Evolutionary conservation across 371 early-diverging fungal species (phyloP).

Genomic region (Mucor piriformis): DNA sequence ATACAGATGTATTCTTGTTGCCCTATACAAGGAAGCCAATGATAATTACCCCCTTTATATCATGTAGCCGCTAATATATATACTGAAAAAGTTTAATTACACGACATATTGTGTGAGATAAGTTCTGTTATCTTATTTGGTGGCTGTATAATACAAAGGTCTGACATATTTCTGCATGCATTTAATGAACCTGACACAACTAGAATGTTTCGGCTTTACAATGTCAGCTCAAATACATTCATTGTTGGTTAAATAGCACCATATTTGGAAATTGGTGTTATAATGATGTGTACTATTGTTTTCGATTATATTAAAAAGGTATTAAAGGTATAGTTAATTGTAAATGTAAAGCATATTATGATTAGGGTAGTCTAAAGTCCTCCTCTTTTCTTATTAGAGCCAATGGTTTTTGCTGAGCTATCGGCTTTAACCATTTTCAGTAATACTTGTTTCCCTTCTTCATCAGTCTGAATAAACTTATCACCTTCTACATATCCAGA

Average conservation of each 20-base stretch:
- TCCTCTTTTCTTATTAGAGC: conserved; percentile 6
- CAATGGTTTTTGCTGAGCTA: conserved; percentile 14
- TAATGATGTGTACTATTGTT: too few relatives aligned
- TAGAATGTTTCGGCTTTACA: background rate
- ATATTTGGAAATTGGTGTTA: background rate
- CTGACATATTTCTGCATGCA: background rate
- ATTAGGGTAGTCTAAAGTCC: background rate
- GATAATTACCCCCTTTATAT: background rate
- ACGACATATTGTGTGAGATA: background rate
- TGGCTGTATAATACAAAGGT: background rate
- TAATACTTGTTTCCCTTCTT: conserved; percentile 39
- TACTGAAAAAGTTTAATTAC: background rate
- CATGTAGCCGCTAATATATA: too few relatives aligned
- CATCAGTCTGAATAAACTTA: conserved; percentile 37
- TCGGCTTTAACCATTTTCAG: conserved; percentile 44
- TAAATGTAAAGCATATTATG: background rate
- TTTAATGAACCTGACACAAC: background rate
- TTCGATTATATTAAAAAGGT: background rate
- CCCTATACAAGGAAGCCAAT: background rate
- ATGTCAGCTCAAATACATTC: background rate
- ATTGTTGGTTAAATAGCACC: background rate
- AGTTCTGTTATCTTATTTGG: background rate
- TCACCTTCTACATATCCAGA: conserved; percentile 38
- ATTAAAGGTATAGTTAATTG: background rate
- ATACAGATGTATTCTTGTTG: conserved; percentile 7